Evolutionary conservation across 306 rosid species (phyloP).

Genomic region (Mimosa pudica): DNA sequence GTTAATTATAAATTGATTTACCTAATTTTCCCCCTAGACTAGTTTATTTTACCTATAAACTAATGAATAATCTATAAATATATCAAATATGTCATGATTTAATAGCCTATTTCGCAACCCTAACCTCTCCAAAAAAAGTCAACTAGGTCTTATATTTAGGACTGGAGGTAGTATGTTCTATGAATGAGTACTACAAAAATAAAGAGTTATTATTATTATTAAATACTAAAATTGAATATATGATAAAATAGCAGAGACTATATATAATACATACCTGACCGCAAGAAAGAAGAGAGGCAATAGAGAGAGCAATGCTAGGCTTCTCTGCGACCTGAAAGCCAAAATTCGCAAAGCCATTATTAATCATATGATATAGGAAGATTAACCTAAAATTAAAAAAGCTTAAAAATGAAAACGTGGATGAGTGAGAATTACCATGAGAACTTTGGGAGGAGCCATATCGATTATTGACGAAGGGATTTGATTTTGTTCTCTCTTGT

Average conservation of each 20-base stretch:
- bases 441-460: constrained; percentile 57
- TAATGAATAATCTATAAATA: no score
- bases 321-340: constrained; percentile 82
- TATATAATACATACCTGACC: constrained; percentile 49
- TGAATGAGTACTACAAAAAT: not conserved
- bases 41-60: no score
- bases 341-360: not conserved
- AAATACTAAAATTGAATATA: not conserved
- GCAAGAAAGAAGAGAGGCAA: constrained; percentile 77
- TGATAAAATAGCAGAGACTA: not conserved
- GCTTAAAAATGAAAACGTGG: not conserved
- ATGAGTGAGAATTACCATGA: constrained; percentile 41
- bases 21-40: no score
- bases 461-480: not conserved
- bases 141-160: no score
- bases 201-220: not conserved
- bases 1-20: no score
- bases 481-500: constrained; percentile 2
- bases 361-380: not conserved
- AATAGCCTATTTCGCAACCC: no score
- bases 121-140: no score
- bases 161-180: not conserved
- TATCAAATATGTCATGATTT: no score
- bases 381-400: no score
- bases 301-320: constrained; percentile 91